phyloP scores from a whole-genome alignment of 306 rosid genomes.

The Cicer cuneatum region DNA sequence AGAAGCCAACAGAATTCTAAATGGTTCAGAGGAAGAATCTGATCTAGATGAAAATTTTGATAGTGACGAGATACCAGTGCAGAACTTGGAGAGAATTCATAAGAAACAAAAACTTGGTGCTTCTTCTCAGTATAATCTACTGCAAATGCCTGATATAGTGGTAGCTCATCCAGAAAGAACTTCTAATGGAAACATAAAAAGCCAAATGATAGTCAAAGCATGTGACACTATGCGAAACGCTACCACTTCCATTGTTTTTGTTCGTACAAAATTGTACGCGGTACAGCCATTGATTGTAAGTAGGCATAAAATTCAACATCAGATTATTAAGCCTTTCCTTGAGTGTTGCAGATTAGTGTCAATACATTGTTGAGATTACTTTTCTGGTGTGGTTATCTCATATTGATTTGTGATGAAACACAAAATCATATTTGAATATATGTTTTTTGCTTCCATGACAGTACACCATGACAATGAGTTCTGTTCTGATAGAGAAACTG shows the following conservation, averaged over 20 bases:
- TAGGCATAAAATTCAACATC: slow-evolving; percentile 56
- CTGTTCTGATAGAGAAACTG: slow-evolving; percentile 40
- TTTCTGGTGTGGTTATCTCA: slow-evolving; percentile 33
- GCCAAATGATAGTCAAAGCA: slow-evolving; percentile 58
- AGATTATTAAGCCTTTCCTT: slow-evolving; percentile 55
- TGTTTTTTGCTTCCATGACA: slow-evolving; percentile 24
- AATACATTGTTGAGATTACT: slow-evolving; percentile 54
- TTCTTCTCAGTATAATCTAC: slow-evolving; percentile 52
- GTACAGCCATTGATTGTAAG: slow-evolving; percentile 55
- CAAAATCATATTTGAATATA: slow-evolving; percentile 23
- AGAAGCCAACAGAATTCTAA: slow-evolving; percentile 65
- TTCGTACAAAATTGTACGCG: slow-evolving; percentile 45
- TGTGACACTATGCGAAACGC: slow-evolving; percentile 44
- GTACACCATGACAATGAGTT: slow-evolving; percentile 31
- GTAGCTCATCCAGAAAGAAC: slow-evolving; percentile 55
- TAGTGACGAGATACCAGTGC: slow-evolving; percentile 47
- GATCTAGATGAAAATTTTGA: slow-evolving; percentile 37
- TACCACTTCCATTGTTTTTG: slow-evolving; percentile 51
- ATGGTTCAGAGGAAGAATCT: slow-evolving; percentile 51
- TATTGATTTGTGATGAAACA: slow-evolving; percentile 23
- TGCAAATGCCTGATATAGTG: slow-evolving; percentile 54
- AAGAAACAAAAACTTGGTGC: slow-evolving; percentile 56
- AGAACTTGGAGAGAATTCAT: slow-evolving; percentile 49
- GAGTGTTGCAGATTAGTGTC: slow-evolving; percentile 60
- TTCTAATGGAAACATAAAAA: slow-evolving; percentile 56